Percentiles rank a stretch among this genome's conserved stretches.
Conservation (phyloP, 1,284 basidiomycete species). For the Heterobasidion occidentale region DNA sequence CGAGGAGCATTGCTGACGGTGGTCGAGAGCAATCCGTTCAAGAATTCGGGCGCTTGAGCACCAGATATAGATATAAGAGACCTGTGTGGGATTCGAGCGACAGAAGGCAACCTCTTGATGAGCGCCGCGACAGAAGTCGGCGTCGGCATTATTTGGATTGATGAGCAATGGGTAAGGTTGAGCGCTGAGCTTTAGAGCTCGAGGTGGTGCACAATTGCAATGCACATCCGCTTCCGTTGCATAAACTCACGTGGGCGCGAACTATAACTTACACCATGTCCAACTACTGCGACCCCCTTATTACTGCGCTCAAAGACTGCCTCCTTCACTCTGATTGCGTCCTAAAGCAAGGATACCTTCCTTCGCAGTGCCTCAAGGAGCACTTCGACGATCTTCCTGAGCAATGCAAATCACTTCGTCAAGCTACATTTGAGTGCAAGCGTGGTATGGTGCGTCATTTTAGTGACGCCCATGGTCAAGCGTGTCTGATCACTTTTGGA, state of each 20-base stretch:
- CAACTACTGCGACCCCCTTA: slow-evolving; percentile 68
- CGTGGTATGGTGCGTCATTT: slow-evolving; percentile 68
- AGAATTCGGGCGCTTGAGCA: slow-evolving; percentile 76
- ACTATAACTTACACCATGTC: slow-evolving; percentile 41
- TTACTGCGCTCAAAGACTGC: slow-evolving; percentile 72
- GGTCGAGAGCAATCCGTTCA: slow-evolving; percentile 80
- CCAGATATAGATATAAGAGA: slow-evolving; percentile 74
- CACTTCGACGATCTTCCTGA: slow-evolving; percentile 70
- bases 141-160: slow-evolving; percentile 18
- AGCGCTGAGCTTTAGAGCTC: not conserved
- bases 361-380: slow-evolving; percentile 72
- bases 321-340: slow-evolving; percentile 80
- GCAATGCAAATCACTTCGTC: slow-evolving; percentile 65
- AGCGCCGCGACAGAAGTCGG: slow-evolving; percentile 35
- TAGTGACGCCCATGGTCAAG: not conserved
- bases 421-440: slow-evolving; percentile 82
- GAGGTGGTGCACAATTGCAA: no score
- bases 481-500: not conserved
- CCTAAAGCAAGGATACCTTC: slow-evolving; percentile 58
- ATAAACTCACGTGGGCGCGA: no score
- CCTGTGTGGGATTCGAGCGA: slow-evolving; percentile 57
- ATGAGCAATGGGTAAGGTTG: not conserved
- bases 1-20: slow-evolving; percentile 42
- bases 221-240: no score
- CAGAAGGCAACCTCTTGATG: slow-evolving; percentile 41